Base-by-base conservation (phyloP, 2,329 filamentous ascomycete species). In the Penicillium occitanis region DNA sequence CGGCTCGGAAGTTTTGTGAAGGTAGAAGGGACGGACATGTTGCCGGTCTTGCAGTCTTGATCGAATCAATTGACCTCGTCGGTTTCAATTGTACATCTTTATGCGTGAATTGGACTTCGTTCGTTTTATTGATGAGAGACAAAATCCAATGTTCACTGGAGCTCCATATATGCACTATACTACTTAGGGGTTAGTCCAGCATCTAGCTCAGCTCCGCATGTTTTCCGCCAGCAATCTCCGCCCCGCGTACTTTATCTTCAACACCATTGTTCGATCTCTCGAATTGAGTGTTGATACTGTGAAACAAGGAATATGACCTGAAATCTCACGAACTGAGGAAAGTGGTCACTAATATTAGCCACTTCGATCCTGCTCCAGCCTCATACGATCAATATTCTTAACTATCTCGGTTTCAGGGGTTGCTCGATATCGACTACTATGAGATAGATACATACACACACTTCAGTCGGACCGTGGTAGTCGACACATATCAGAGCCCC, bases 21-120 rank as follows among this genome's bases (percentile, higher is more conserved):
- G n/a, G 30, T 30, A 37, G 11, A 51, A 22, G 51, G 44, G 13
- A 73, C 68, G 67, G 71, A 72, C 74, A 76, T 76, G 44, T 25
- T 19, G 65, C 53, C 51, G 17, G 19, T 37, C n/a, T 40, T 37
- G 33, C 11, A 22, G 5, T 57, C 3, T 37, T 35, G 33, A 2
- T 37, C 13, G 33, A 14, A 13, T 37, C 30, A 25, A 40, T 40
- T 25, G 11, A 37, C 17, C 33, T 22, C 1, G 11, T 13, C 2
- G n/a, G 1, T 13, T 37, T 57, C 53, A 57, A 37, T 57, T 40
- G 33, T 2, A 37, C 53, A 40, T 37, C 11, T 13, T 40, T 5
- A 14, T 14, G n/a, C 22, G 33, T 14, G 11, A n/a, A 57, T 4
- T 10, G 30, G 10, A 1, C 5, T 7, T 22, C 35, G n/a, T 37